phyloP scores from a whole-genome alignment of 495 filamentous ascomycete species.

The Hamigera avellanea region DNA sequence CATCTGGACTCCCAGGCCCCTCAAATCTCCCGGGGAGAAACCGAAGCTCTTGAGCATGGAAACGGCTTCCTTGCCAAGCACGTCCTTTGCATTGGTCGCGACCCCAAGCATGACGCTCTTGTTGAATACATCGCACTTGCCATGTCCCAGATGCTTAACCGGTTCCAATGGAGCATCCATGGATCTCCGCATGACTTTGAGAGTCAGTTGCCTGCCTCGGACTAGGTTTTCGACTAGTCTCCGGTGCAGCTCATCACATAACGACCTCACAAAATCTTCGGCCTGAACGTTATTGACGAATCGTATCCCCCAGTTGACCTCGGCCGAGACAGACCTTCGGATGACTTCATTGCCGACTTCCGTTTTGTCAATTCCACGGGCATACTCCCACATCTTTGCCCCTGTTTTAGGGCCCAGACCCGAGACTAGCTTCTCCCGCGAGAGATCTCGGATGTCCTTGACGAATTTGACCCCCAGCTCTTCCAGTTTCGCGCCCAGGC shows the following conservation, averaged over 20 bases:
- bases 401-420: conserved; percentile 84
- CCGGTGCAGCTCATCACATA: conserved; percentile 73
- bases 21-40: conserved; percentile 79
- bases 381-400: conserved; percentile 81
- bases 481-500: conserved; percentile 71
- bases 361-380: conserved; percentile 73
- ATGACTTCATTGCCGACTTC: conserved; percentile 75
- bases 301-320: conserved; percentile 96
- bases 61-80: conserved; percentile 68
- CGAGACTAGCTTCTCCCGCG: conserved; percentile 61
- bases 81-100: conserved; percentile 59
- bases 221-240: conserved; percentile 71
- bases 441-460: conserved; percentile 63
- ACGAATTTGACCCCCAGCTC: conserved; percentile 76
- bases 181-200: conserved; percentile 86
- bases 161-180: conserved; percentile 83
- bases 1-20: conserved; percentile 85
- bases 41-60: conserved; percentile 70
- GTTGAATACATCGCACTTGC: conserved; percentile 87
- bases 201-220: conserved; percentile 74
- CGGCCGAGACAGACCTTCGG: conserved; percentile 87
- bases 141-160: conserved; percentile 88
- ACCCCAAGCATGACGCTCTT: conserved; percentile 75
- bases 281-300: conserved; percentile 84
- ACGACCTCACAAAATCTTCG: conserved; percentile 74